Evolutionary conservation across 2,329 filamentous ascomycete species (phyloP).

Genomic region (Elsinoe necatrix): DNA sequence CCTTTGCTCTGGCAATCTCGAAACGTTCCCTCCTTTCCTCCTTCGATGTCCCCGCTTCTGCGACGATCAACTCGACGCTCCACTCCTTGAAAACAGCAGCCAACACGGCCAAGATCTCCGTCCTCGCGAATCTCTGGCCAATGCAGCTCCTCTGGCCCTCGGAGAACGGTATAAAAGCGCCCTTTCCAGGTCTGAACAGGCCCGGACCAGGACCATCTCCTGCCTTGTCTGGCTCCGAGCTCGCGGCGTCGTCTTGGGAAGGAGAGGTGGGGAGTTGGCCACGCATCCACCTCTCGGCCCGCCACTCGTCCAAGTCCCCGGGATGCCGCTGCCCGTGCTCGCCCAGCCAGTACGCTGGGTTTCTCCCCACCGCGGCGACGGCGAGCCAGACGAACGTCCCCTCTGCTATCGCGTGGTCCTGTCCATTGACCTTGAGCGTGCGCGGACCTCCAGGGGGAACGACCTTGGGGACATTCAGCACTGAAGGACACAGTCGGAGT

Average conservation of each 20-base stretch:
- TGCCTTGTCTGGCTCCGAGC: too few species aligned
- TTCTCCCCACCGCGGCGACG: neutral
- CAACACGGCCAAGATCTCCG: slow-evolving; percentile 7
- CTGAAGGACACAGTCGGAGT: neutral
- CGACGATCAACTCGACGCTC: slow-evolving; percentile 6
- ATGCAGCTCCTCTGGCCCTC: slow-evolving; percentile 11
- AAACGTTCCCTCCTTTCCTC: neutral
- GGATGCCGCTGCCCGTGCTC: neutral
- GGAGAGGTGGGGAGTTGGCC: neutral
- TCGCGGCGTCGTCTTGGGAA: too few species aligned
- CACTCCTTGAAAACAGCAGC: slow-evolving; percentile 3
- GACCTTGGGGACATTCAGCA: slow-evolving; percentile 4
- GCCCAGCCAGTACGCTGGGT: slow-evolving; percentile 4
- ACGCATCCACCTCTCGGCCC: slow-evolving; percentile 11
- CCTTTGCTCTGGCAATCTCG: neutral
- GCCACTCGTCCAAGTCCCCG: neutral
- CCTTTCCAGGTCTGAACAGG: neutral
- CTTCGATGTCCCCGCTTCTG: too few species aligned
- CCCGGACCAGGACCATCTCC: too few species aligned
- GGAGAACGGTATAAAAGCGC: neutral
- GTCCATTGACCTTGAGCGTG: neutral
- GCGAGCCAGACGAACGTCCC: slow-evolving; percentile 6
- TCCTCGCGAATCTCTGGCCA: slow-evolving; percentile 9
- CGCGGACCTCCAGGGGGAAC: neutral
- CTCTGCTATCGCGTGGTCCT: neutral